Percentiles rank a stretch among this genome's conserved stretches.
These are phyloP conservation scores for Daldinia decipiens DNA, from an alignment of 495 filamentous ascomycete genomes.

Conservation along the genomic window DNA sequence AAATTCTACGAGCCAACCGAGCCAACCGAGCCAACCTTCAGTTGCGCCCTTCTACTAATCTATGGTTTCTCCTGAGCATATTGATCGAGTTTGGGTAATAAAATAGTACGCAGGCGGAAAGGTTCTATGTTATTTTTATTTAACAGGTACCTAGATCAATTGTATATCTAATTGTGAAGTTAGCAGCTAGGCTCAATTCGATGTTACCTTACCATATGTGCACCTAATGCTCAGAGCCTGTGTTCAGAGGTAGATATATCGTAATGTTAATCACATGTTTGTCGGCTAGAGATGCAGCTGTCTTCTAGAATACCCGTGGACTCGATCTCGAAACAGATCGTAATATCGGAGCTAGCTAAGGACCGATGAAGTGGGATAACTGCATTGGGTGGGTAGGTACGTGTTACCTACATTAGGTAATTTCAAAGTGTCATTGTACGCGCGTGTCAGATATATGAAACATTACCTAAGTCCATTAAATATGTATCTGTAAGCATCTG, in stretches of 20 bases:
- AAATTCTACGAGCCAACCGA: background rate
- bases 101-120: constrained; percentile 1
- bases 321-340: background rate
- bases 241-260: background rate
- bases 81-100: background rate
- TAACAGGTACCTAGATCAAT: background rate
- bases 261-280: constrained; percentile 2
- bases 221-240: no score
- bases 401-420: constrained; percentile 14
- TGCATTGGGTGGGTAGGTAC: constrained; percentile 18
- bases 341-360: constrained; percentile 16
- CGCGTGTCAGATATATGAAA: constrained; percentile 38
- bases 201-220: background rate
- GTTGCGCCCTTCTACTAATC: background rate
- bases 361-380: constrained; percentile 19
- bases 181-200: background rate
- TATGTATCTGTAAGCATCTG: no score
- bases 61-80: background rate
- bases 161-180: background rate
- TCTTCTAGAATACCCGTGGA: constrained; percentile 1
- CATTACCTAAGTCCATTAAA: background rate
- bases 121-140: background rate
- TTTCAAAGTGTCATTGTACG: constrained; percentile 20
- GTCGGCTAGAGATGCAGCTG: background rate
- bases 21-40: background rate